These are phyloP conservation scores for Strobilomyces dryophilus DNA, from an alignment of 768 basidiomycete genomes.

Conservation along the genomic window DNA sequence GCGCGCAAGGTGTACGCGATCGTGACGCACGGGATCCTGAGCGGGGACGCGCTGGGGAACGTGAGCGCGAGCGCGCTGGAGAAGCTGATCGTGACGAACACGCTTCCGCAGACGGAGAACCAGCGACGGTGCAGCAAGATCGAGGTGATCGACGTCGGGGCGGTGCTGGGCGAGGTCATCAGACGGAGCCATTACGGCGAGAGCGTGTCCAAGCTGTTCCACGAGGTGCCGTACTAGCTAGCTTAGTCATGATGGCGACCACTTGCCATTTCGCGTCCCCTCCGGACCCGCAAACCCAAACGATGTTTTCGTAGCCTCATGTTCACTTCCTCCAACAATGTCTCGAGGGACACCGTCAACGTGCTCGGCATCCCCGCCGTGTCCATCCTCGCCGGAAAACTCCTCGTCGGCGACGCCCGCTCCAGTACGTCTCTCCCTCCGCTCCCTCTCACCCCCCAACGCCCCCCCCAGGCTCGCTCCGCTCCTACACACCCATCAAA, in stretches of 20 bases:
- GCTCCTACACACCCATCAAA: slow-evolving; percentile 93
- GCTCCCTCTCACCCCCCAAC: slow-evolving; percentile 5
- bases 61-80: slow-evolving; percentile 75
- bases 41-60: slow-evolving; percentile 77
- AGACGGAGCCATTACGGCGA: slow-evolving; percentile 96
- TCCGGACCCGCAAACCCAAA: background rate
- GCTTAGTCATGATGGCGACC: slow-evolving; percentile 13
- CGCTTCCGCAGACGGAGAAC: slow-evolving; percentile 85
- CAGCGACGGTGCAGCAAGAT: slow-evolving; percentile 70
- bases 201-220: slow-evolving; percentile 83
- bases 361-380: slow-evolving; percentile 77
- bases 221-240: slow-evolving; percentile 79
- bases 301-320: slow-evolving; percentile 25
- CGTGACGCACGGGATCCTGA: slow-evolving; percentile 95
- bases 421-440: slow-evolving; percentile 49
- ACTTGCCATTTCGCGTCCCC: background rate
- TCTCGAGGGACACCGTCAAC: slow-evolving; percentile 54
- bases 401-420: slow-evolving; percentile 69
- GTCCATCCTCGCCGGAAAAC: slow-evolving; percentile 61
- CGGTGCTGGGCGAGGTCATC: slow-evolving; percentile 94
- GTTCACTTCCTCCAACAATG: slow-evolving; percentile 33
- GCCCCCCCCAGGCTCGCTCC: slow-evolving; percentile 59
- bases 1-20: slow-evolving; percentile 84
- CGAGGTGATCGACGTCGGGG: slow-evolving; percentile 92
- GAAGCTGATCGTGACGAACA: slow-evolving; percentile 98